A percentile compares a stretch with the other conserved stretches of the same genome.
These are phyloP conservation scores for Phytophthora quininea DNA, from an alignment of 352 stramenopile species.

Conservation along the genomic window DNA sequence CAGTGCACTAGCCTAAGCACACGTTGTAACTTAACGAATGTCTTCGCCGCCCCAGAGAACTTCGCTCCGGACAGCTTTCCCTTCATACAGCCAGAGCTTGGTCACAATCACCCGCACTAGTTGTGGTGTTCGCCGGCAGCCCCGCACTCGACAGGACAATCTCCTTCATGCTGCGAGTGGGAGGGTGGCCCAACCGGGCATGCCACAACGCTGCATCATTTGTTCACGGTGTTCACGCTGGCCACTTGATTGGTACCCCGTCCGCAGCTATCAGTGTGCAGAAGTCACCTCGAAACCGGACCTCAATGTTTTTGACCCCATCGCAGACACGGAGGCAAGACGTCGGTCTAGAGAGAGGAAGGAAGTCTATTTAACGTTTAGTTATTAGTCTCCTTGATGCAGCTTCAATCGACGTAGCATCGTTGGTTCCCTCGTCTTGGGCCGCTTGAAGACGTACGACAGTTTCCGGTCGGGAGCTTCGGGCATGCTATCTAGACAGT, in stretches of 20 bases:
- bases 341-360: background rate
- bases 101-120: background rate
- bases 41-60: background rate
- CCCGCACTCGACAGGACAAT: constrained; percentile 1
- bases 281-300: constrained; percentile 1
- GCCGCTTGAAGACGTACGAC: too few species aligned
- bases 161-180: constrained; percentile 8
- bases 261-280: constrained; percentile 3
- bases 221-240: background rate
- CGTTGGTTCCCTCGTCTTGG: too few species aligned
- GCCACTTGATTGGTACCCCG: background rate
- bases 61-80: background rate
- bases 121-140: background rate
- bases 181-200: constrained; percentile 1
- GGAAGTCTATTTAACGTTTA: too few species aligned
- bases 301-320: background rate
- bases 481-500: too few species aligned
- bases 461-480: too few species aligned
- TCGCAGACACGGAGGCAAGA: background rate
- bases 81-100: background rate
- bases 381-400: too few species aligned
- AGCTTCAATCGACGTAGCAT: too few species aligned
- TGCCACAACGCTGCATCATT: background rate
- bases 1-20: background rate
- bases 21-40: background rate